Conservation (phyloP, 2,329 filamentous ascomycete genomes). For the Xenoacremonium recifei region DNA sequence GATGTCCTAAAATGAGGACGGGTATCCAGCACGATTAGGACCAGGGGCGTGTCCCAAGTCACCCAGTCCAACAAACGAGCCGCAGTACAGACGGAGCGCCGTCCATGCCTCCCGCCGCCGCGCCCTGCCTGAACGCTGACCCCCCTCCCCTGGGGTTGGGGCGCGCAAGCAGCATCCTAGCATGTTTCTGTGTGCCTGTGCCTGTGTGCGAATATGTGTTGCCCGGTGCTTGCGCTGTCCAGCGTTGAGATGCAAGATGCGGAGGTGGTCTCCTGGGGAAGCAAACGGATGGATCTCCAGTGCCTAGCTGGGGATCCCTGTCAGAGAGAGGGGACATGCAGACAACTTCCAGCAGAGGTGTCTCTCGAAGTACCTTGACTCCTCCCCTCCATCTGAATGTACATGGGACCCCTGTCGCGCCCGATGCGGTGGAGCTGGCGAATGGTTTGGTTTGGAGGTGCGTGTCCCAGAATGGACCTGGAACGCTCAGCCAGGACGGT, state of each 20-base stretch:
- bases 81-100: no score
- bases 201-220: constrained; percentile 22
- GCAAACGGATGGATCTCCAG: constrained; percentile 18
- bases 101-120: no score
- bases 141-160: constrained; percentile 17
- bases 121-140: no score
- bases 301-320: constrained; percentile 11
- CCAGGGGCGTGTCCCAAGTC: constrained; percentile 18
- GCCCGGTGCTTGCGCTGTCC: constrained; percentile 20
- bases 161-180: constrained; percentile 17
- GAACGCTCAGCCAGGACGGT: not conserved
- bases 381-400: not conserved
- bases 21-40: no score
- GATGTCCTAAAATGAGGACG: not conserved
- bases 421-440: constrained; percentile 10
- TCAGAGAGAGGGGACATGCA: constrained; percentile 3
- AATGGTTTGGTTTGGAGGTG: constrained; percentile 10
- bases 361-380: not conserved
- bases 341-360: no score
- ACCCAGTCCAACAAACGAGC: constrained; percentile 6
- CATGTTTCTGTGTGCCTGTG: constrained; percentile 19
- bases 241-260: constrained; percentile 17
- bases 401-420: constrained; percentile 7
- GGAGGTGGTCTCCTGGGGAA: constrained; percentile 5
- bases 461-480: constrained; percentile 9